Evolutionary conservation across 495 filamentous ascomycete genomes (phyloP), one percentile per base, ranked within the genome.

Genomic region (Podospora tetraspora): DNA sequence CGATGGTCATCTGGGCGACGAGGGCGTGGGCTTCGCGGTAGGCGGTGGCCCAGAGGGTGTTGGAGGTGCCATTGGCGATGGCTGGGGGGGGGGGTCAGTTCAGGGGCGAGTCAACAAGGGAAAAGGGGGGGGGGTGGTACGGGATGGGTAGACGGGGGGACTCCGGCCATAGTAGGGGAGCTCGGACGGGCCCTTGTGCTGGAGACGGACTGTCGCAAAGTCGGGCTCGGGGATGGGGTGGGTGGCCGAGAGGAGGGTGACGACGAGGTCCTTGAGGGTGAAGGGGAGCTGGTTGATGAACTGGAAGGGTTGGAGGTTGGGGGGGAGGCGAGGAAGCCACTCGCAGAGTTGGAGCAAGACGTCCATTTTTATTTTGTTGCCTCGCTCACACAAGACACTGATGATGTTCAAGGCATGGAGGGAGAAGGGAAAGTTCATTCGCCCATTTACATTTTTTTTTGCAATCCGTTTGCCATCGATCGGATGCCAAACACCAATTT

Each of bases 101-200:
- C 63, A 59, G n/a, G 21, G 25, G 57, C 21, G 27, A 27, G 10
- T 23, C 11, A 62, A 30, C 21, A 62, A 29, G 16, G 52, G 23
- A 24, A 43, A 43, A 37, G 12, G 34, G 34, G 29, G 29, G 29
- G 23, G 25, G 27, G 21, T 27, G 68, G 22, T 71, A 79, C 80
- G 86, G 0, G 83, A 82, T 4, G 86, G 86, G 69, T 86, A 87
- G 16, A 88, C 80, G 1, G 83, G 79, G 0, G 83, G 81, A 37
- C 76, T 78, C 21, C 66, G 76, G 61, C 76, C 76, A 61, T 78
- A 78, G 34, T 69, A 77, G 1, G 76, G 73, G 6, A 77, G 52
- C 30, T 78, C 74, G 3, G 75, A 73, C 6, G 65, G 63, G 5
- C 30, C 32, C 8, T 56, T 37, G 30, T 27, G 29, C 8, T 37